Base-by-base conservation (phyloP, 768 basidiomycete genomes). In the Mycena olivaceomarginata region DNA sequence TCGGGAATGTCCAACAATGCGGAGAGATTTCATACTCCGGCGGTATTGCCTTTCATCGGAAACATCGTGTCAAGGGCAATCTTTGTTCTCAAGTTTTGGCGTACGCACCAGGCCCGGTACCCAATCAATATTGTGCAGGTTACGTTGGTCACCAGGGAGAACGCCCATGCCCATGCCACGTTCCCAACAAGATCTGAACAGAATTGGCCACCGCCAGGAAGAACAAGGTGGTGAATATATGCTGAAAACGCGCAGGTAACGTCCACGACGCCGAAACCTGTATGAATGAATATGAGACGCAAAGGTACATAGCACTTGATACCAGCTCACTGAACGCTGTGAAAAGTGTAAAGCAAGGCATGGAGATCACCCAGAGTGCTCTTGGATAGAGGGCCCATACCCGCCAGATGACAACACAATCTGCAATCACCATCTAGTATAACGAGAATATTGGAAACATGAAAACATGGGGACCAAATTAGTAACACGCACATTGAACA, bases 101-200 rank as follows among this genome's bases (percentile, higher is more conserved):
- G 31, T 8, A 51, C 15, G 13, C 79, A 80, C 77, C 79, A 80
- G 0, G 79, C 79, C 22, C 67, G 69, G 18, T 66, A 25, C 7
- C n/a, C 53, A 2, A 56, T 56, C 5, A 56, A 12, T 8, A 56
- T 9, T 6, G 53, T 56, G n/a, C 76, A 80, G 15, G n/a, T 67
- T 18, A 51, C 62, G 51, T 80, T 80, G 1, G 76, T 80, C 45
- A 65, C 57, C 3, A 80, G 1, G 79, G n/a, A 80, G 12, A 80
- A 70, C 0, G 77, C 79, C 79, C 79, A 80, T 0, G 79, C 67
- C 53, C 13, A 77, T 31, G 31, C 31, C 31, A 31, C 31, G 79
- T 46, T 80, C 31, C 31, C 31, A 31, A 31, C 31, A 1, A 74
- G 1, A 71, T 67, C 63, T 9, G 37, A 15, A 37, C 78, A 79